Conservation (phyloP, 2,329 filamentous ascomycete species). For the Aspergillus sp. region DNA sequence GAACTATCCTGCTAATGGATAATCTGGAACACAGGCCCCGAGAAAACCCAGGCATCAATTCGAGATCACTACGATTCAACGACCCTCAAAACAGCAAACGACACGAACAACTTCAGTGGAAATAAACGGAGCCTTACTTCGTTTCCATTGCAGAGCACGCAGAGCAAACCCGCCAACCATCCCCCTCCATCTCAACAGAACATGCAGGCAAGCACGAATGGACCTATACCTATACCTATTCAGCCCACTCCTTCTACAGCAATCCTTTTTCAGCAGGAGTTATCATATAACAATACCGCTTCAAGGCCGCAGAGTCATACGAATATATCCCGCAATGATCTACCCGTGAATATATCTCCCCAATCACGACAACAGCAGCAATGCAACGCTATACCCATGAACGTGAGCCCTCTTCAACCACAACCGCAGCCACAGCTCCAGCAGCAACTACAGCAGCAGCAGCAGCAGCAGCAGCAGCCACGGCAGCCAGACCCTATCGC, state of each 20-base stretch:
- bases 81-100: neutral
- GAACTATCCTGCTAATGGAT: neutral
- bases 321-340: no score
- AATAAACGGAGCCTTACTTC: neutral
- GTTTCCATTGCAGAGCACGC: neutral
- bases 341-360: no score
- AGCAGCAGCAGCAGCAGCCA: neutral
- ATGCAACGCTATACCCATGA: neutral
- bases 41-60: neutral
- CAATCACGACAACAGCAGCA: no score
- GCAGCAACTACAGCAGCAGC: neutral
- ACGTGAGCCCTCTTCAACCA: neutral
- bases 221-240: neutral
- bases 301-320: no score
- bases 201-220: neutral
- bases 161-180: neutral
- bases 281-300: neutral
- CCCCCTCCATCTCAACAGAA: neutral
- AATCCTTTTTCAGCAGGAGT: neutral
- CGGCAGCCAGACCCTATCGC: slow-evolving; percentile 4
- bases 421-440: neutral
- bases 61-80: neutral
- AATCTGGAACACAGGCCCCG: neutral
- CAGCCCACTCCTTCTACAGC: neutral
- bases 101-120: neutral